Percentiles rank a stretch among this genome's conserved stretches.
Conservation (phyloP, 1,284 basidiomycete species). For the Ceratorhiza oryzae-sativae region DNA sequence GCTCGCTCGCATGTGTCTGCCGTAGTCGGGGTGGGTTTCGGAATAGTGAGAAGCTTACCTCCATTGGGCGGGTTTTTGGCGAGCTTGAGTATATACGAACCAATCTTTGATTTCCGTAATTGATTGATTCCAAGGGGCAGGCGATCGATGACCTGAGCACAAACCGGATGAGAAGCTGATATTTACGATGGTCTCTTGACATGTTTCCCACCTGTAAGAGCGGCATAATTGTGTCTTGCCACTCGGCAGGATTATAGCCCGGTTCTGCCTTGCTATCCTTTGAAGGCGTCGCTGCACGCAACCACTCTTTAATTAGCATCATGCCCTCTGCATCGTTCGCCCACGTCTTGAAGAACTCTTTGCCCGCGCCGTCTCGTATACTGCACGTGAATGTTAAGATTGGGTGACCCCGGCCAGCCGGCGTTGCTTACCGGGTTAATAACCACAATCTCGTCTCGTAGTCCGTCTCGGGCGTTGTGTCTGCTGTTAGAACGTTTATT, state of each 20-base stretch:
- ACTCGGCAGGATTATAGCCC: conserved; percentile 45
- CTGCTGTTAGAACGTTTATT: conserved; percentile 36
- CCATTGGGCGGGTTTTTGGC: conserved; percentile 70
- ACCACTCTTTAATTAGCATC: conserved; percentile 78
- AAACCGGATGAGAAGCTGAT: conserved; percentile 31
- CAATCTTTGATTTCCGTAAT: conserved; percentile 72
- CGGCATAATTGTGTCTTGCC: conserved; percentile 78
- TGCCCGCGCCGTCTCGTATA: conserved; percentile 79
- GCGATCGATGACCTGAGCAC: conserved; percentile 74
- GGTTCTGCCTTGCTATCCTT: conserved; percentile 54
- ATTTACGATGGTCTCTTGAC: conserved; percentile 16
- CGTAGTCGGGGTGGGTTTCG: conserved; percentile 5
- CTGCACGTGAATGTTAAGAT: conserved; percentile 59
- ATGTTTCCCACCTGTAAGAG: conserved; percentile 70
- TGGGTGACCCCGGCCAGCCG: neutral
- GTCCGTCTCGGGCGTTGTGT: conserved; percentile 33
- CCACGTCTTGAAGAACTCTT: conserved; percentile 85
- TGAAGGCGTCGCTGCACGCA: conserved; percentile 66
- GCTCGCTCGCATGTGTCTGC: conserved; percentile 11
- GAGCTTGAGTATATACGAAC: conserved; percentile 75
- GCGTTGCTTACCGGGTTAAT: conserved; percentile 31
- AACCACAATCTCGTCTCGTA: conserved; percentile 38
- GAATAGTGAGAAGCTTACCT: conserved; percentile 60
- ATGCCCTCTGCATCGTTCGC: conserved; percentile 72
- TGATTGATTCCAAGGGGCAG: conserved; percentile 73